Percentiles rank a stretch among this genome's conserved stretches.
Evolutionary conservation across 2,329 filamentous ascomycete genomes (phyloP).

Genomic region (Verticillium longisporum): DNA sequence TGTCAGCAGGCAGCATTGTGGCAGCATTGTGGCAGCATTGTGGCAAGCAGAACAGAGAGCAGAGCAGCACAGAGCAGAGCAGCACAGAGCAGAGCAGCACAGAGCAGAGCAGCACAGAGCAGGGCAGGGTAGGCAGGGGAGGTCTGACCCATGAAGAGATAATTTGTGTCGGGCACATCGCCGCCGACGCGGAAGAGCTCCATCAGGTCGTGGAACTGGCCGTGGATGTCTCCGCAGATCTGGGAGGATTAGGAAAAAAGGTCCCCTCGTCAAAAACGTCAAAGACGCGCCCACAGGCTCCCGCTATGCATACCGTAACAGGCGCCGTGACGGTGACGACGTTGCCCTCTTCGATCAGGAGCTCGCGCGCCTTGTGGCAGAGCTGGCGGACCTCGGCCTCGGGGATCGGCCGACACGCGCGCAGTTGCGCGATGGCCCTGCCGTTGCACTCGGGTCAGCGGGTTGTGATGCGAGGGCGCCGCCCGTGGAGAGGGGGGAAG

Average conservation of each 20-base stretch:
- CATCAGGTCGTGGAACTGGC: slow-evolving; percentile 96
- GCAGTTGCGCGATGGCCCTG: slow-evolving; percentile 91
- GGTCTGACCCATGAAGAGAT: slow-evolving; percentile 81
- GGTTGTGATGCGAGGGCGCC: not conserved
- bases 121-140: not conserved
- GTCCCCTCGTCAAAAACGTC: too few relatives aligned
- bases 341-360: slow-evolving; percentile 95
- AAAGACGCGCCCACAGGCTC: too few relatives aligned
- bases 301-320: slow-evolving; percentile 61
- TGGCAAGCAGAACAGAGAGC: too few relatives aligned
- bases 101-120: slow-evolving; percentile 20
- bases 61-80: too few relatives aligned
- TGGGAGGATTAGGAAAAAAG: slow-evolving; percentile 25
- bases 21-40: too few relatives aligned
- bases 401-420: slow-evolving; percentile 92
- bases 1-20: too few relatives aligned
- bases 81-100: too few relatives aligned
- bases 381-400: slow-evolving; percentile 93
- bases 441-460: not conserved
- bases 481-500: not conserved
- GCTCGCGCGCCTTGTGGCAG: slow-evolving; percentile 93
- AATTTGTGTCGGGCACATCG: slow-evolving; percentile 91
- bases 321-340: slow-evolving; percentile 92
- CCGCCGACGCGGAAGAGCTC: slow-evolving; percentile 91
- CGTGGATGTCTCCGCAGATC: slow-evolving; percentile 97